These are phyloP conservation scores for Taphrina sp. DNA, from an alignment of 1,139 yeast genomes.

Conservation along the genomic window DNA sequence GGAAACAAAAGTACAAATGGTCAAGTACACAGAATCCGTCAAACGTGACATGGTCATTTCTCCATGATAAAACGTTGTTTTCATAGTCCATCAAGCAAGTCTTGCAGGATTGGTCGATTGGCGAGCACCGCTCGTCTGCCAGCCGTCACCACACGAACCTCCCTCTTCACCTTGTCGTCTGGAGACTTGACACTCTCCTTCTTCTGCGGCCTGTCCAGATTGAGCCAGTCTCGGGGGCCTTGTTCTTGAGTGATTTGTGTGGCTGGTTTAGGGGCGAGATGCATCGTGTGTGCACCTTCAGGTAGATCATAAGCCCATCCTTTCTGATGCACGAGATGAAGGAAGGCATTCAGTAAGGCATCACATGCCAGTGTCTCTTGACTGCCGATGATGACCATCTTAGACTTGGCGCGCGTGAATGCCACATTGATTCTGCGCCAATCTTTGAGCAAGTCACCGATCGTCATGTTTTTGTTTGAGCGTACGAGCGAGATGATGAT, in stretches of 20 bases:
- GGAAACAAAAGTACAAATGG: no score
- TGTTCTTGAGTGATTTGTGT: background rate
- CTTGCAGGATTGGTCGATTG: slow-evolving; percentile 21
- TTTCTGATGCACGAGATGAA: slow-evolving; percentile 57
- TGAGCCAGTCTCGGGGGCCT: slow-evolving; percentile 31
- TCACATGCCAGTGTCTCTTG: slow-evolving; percentile 58
- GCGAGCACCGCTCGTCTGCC: slow-evolving; percentile 11
- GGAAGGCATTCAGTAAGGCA: slow-evolving; percentile 59
- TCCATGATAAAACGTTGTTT: no score
- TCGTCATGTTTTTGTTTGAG: slow-evolving; percentile 58
- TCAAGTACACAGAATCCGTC: no score
- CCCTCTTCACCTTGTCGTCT: no score
- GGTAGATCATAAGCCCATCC: slow-evolving; percentile 67
- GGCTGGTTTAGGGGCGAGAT: background rate
- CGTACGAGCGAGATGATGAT: slow-evolving; percentile 83
- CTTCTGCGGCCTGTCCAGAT: slow-evolving; percentile 37
- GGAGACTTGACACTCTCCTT: no score
- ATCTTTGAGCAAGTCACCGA: slow-evolving; percentile 75
- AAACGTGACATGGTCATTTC: no score
- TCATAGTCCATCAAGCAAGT: no score
- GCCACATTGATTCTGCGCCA: slow-evolving; percentile 95
- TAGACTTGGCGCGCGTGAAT: slow-evolving; percentile 82
- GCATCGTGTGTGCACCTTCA: no score
- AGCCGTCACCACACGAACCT: no score
- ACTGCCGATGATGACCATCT: slow-evolving; percentile 80